phyloP scores from a whole-genome alignment of 2,329 filamentous ascomycete species.

The Annulohypoxylon truncatum region DNA sequence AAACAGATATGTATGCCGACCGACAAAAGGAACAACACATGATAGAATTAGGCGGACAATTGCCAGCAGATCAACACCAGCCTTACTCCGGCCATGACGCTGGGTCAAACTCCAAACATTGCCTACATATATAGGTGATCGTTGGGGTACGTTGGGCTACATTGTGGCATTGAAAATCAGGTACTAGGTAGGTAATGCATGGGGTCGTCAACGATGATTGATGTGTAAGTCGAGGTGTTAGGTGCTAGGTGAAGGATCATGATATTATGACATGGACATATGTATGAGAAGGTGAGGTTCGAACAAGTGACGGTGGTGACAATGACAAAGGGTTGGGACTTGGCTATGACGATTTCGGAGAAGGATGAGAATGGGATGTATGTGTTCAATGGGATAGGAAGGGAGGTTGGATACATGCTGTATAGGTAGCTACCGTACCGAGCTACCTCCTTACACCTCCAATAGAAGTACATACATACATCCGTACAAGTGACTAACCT shows the following conservation, averaged over 20 bases:
- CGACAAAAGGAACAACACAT: slow-evolving; percentile 23
- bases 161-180: slow-evolving; percentile 2
- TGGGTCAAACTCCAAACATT: slow-evolving; percentile 8
- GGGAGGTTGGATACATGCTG: slow-evolving; percentile 25
- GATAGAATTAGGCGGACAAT: slow-evolving; percentile 11
- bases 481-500: slow-evolving; percentile 39
- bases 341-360: slow-evolving; percentile 14
- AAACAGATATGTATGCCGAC: slow-evolving; percentile 18
- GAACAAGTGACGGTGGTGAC: slow-evolving; percentile 8
- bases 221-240: slow-evolving; percentile 1
- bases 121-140: background rate
- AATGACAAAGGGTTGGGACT: slow-evolving; percentile 32
- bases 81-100: slow-evolving; percentile 9
- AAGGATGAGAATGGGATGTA: background rate
- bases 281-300: slow-evolving; percentile 20
- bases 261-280: slow-evolving; percentile 11
- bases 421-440: background rate
- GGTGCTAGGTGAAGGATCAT: slow-evolving; percentile 14
- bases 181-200: slow-evolving; percentile 12
- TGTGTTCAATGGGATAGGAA: background rate
- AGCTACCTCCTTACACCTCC: background rate
- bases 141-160: background rate
- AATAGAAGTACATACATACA: background rate
- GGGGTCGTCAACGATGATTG: slow-evolving; percentile 5
- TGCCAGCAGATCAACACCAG: slow-evolving; percentile 6